phyloP scores from a whole-genome alignment of 2,329 filamentous ascomycete genomes.

The Fulvia fulva region DNA sequence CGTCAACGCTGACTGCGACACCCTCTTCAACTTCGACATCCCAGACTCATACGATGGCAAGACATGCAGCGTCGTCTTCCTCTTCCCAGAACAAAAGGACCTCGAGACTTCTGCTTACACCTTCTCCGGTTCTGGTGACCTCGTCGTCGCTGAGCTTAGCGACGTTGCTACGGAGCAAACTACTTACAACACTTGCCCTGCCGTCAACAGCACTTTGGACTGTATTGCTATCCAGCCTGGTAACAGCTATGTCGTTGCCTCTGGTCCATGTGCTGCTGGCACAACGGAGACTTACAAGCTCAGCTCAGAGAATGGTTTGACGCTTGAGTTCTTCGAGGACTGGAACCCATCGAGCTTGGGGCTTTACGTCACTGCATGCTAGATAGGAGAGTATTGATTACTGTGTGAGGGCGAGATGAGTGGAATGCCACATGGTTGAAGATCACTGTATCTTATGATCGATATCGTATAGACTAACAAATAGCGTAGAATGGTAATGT shows the following conservation, averaged over 20 bases:
- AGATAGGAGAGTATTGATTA: background rate
- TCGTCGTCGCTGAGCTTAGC: constrained; percentile 38
- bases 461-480: background rate
- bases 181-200: constrained; percentile 22
- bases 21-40: constrained; percentile 69
- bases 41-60: constrained; percentile 51
- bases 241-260: constrained; percentile 28
- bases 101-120: constrained; percentile 59
- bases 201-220: constrained; percentile 9
- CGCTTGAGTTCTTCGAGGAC: constrained; percentile 26
- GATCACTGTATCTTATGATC: background rate
- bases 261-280: constrained; percentile 26
- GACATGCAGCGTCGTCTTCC: constrained; percentile 62
- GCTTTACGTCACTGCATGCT: constrained; percentile 10
- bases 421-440: background rate
- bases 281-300: constrained; percentile 23
- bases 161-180: constrained; percentile 47
- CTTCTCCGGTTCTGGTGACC: constrained; percentile 34
- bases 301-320: constrained; percentile 16
- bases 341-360: constrained; percentile 12
- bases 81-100: constrained; percentile 56
- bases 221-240: constrained; percentile 21
- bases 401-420: background rate
- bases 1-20: constrained; percentile 52
- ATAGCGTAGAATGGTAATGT: background rate